Evolutionary conservation across 805 yeast genomes (phyloP), one percentile per base, ranked within the genome.

Genomic region (Naumovozyma baii): DNA sequence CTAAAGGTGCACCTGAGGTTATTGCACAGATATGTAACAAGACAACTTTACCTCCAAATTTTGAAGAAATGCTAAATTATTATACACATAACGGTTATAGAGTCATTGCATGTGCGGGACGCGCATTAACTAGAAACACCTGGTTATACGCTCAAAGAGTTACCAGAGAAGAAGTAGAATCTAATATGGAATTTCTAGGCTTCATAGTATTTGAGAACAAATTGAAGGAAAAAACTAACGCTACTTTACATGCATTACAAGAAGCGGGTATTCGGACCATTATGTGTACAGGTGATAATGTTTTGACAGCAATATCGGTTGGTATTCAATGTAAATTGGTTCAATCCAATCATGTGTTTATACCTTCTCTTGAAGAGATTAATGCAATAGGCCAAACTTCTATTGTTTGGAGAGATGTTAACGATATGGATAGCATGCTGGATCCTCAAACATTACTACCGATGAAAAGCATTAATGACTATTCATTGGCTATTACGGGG

Each of bases 221-320:
- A 59, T 67, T 92, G 52, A 92, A 92, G 55, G 64, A 70, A 1
- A 67, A 81, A 1, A 82, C 96, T 0, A 68, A 67, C 7, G 61
- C 65, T 0, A 84, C 88, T 0, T 68, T 92, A 37, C 47, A 60
- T 10, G 70, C 74, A 42, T 67, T 92, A 37, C 65, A 66, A 17
- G 68, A 67, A 4, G 96, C 98, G 0, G 69, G 74, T 17, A 71
- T 92, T 37, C 69, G 96, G 49, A 83, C 92, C 0, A 66, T 87
- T 20, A 92, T 92, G 98, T 92, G 98, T 61, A 92, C 98, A 0
- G 99, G 99, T 39, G 99, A 92, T 60, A 92, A 92, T 55, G 76
- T 92, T 15, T 66, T 92, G 41, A 92, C 99, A 0, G 98, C 97
- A 0, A 75, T 92, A 16, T 83, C 95, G 61, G 98, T 92, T 14